A percentile compares a stretch with the other conserved stretches of the same genome.
phyloP scores from a whole-genome alignment of 1,284 basidiomycete species.

The Testicularia cyperi region DNA sequence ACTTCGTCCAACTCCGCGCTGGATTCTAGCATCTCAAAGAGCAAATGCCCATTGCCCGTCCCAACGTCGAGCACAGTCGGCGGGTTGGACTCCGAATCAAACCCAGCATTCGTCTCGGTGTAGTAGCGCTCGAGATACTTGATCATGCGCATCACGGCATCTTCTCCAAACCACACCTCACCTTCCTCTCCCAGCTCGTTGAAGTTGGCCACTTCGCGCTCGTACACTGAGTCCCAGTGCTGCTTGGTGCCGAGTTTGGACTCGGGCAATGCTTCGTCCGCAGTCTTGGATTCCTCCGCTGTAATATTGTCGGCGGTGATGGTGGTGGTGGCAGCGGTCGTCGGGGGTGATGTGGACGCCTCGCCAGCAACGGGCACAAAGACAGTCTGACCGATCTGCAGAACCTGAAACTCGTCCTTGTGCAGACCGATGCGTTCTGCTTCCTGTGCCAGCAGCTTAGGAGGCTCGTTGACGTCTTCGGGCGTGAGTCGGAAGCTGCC shows the following conservation, averaged over 20 bases:
- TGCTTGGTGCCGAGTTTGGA: constrained; percentile 73
- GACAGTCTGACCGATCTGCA: constrained; percentile 43
- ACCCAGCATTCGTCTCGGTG: constrained; percentile 10
- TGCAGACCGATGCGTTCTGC: constrained; percentile 19
- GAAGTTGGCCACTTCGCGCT: constrained; percentile 73
- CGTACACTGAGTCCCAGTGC: constrained; percentile 56
- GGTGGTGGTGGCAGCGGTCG: neutral
- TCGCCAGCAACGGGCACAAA: constrained; percentile 18
- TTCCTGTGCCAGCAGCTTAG: constrained; percentile 30
- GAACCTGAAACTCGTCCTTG: constrained; percentile 17
- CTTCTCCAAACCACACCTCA: constrained; percentile 85
- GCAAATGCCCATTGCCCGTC: constrained; percentile 79
- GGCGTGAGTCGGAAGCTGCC: constrained; percentile 42
- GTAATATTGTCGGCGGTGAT: neutral
- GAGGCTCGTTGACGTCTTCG: constrained; percentile 48
- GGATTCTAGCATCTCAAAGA: constrained; percentile 68
- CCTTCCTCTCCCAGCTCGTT: constrained; percentile 82
- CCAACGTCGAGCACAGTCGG: constrained; percentile 65
- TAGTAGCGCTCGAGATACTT: constrained; percentile 32
- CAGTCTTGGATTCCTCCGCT: neutral
- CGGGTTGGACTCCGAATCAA: neutral
- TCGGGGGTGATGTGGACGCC: no score
- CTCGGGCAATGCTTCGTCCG: constrained; percentile 47
- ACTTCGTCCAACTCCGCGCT: constrained; percentile 65
- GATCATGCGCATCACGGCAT: constrained; percentile 77